Evolutionary conservation across 2,329 filamentous ascomycete genomes (phyloP).

Genomic region (Alternaria arbusti): DNA sequence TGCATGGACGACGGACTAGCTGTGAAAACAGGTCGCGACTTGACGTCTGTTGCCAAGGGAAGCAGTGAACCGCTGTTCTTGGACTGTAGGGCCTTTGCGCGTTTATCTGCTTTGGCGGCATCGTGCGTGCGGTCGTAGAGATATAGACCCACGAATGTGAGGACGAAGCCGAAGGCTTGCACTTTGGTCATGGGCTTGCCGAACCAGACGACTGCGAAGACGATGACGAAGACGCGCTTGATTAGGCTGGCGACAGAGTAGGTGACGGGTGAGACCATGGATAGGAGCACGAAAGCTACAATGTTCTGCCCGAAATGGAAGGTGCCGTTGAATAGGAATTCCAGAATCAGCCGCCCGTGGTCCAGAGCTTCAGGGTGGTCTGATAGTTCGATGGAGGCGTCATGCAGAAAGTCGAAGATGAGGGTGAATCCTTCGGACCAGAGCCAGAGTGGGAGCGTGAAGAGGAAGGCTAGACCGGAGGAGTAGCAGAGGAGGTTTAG

Average conservation of each 20-base stretch:
- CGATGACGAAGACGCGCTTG: slow-evolving; percentile 96
- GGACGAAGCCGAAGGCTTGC: slow-evolving; percentile 81
- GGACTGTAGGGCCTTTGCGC: slow-evolving; percentile 69
- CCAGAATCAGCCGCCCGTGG: slow-evolving; percentile 68
- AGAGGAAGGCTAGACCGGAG: slow-evolving; percentile 87
- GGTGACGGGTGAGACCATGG: slow-evolving; percentile 92
- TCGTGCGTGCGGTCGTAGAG: slow-evolving; percentile 93
- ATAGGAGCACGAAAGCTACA: slow-evolving; percentile 88
- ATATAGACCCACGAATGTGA: slow-evolving; percentile 93
- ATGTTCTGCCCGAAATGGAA: slow-evolving; percentile 98
- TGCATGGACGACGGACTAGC: slow-evolving; percentile 49
- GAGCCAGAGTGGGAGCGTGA: slow-evolving; percentile 91
- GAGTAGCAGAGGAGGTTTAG: slow-evolving; percentile 96
- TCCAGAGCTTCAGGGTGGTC: slow-evolving; percentile 76
- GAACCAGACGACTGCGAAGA: slow-evolving; percentile 96
- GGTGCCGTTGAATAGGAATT: slow-evolving; percentile 95
- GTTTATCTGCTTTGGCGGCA: slow-evolving; percentile 84
- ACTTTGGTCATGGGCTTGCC: slow-evolving; percentile 82
- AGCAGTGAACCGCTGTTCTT: slow-evolving; percentile 69
- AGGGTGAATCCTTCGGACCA: slow-evolving; percentile 85
- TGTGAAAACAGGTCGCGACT: slow-evolving; percentile 42
- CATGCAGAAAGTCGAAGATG: slow-evolving; percentile 76
- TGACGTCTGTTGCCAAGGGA: slow-evolving; percentile 61
- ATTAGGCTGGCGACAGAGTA: slow-evolving; percentile 96
- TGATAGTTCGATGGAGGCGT: slow-evolving; percentile 78